Evolutionary conservation across 2,329 filamentous ascomycete species (phyloP).

Genomic region (Massarina eburnea): DNA sequence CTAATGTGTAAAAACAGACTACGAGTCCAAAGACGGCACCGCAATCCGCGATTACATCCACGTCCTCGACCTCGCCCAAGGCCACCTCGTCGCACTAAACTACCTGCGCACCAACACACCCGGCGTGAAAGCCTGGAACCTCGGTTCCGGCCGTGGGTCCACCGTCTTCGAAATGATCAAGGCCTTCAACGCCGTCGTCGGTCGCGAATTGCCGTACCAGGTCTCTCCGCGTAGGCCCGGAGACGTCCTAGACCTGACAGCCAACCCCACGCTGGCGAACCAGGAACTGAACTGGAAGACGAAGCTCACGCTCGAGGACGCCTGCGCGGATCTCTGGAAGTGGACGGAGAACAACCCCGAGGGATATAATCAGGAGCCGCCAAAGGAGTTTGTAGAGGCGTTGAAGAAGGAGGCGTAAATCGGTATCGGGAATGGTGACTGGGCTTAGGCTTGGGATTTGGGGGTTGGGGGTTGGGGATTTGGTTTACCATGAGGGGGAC

Average conservation of each 20-base stretch:
- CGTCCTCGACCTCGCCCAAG: conserved; percentile 83
- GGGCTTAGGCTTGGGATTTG: too few species aligned
- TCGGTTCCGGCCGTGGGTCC: conserved; percentile 90
- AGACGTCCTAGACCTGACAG: conserved; percentile 92
- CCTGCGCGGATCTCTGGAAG: conserved; percentile 90
- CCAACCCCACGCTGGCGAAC: conserved; percentile 85
- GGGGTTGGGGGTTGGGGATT: too few species aligned
- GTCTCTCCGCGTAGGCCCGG: conserved; percentile 80
- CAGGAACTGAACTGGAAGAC: conserved; percentile 91
- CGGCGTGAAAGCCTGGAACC: conserved; percentile 92
- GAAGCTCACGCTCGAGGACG: conserved; percentile 84
- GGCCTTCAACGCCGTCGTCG: conserved; percentile 85
- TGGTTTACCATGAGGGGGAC: too few species aligned
- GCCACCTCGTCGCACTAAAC: conserved; percentile 86
- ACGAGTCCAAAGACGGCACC: conserved; percentile 84
- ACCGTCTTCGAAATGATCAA: conserved; percentile 98
- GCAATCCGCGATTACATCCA: conserved; percentile 98
- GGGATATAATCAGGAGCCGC: conserved; percentile 91
- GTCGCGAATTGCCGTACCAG: conserved; percentile 82
- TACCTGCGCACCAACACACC: conserved; percentile 82
- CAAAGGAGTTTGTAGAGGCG: conserved; percentile 71
- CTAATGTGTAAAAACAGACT: conserved; percentile 64
- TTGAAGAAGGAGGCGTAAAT: conserved; percentile 38
- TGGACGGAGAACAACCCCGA: conserved; percentile 98
- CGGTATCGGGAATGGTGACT: background rate